A percentile compares a stretch with the other conserved stretches of the same genome.
phyloP scores from a whole-genome alignment of 495 filamentous ascomycete genomes.

The Penicillium flavigenum region DNA sequence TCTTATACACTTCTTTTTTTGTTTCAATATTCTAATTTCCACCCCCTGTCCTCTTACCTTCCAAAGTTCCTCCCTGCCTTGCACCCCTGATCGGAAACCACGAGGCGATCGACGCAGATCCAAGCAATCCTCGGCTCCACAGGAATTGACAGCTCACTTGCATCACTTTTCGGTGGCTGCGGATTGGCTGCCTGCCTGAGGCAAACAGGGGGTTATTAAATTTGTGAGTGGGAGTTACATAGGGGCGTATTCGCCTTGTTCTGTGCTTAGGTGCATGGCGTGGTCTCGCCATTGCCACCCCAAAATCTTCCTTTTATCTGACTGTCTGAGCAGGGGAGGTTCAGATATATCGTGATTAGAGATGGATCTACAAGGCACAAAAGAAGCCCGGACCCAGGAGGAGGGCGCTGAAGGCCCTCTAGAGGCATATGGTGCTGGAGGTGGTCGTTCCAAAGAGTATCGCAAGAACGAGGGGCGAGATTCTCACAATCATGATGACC shows the following conservation, averaged over 20 bases:
- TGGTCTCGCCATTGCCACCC: constrained; percentile 14
- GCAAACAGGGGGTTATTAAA: constrained; percentile 27
- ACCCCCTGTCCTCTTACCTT: not conserved
- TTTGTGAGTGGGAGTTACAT: constrained; percentile 16
- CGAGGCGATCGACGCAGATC: constrained; percentile 31
- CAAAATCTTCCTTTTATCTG: constrained; percentile 8
- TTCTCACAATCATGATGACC: constrained; percentile 28
- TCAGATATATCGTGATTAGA: constrained; percentile 15
- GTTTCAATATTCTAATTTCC: constrained; percentile 1
- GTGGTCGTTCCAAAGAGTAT: constrained; percentile 39
- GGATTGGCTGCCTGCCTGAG: constrained; percentile 38
- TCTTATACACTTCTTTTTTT: not conserved
- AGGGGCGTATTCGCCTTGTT: constrained; percentile 8
- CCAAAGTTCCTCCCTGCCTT: not conserved
- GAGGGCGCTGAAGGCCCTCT: constrained; percentile 43
- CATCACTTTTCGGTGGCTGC: constrained; percentile 31
- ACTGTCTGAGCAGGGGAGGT: constrained; percentile 4
- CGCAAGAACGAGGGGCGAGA: constrained; percentile 43
- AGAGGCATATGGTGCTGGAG: constrained; percentile 37
- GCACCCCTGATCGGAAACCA: constrained; percentile 16
- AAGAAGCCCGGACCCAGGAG: constrained; percentile 46
- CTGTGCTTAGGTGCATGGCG: constrained; percentile 11
- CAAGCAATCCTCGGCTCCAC: constrained; percentile 29
- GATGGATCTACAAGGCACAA: constrained; percentile 51
- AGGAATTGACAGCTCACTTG: constrained; percentile 35